phyloP scores from a whole-genome alignment of 352 stramenopile genomes.

The Phytophthora sojae region DNA sequence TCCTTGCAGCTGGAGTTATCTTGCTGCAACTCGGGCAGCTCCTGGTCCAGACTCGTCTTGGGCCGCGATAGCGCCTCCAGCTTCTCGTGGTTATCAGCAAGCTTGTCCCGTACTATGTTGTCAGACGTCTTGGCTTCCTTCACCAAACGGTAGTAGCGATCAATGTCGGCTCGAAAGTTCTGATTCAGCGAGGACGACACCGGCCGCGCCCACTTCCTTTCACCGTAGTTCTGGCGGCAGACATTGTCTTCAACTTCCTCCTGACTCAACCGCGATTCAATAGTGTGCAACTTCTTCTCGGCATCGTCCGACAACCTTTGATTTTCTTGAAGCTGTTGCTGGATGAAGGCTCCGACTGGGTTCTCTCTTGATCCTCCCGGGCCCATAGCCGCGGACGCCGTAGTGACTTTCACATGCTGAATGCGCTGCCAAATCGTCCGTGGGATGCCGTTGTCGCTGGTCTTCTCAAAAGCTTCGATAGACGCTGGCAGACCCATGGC shows the following conservation, averaged over 20 bases:
- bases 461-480: slow-evolving; percentile 82
- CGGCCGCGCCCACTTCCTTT: slow-evolving; percentile 59
- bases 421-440: slow-evolving; percentile 64
- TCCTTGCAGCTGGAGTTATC: slow-evolving; percentile 65
- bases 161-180: slow-evolving; percentile 68
- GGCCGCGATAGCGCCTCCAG: slow-evolving; percentile 52
- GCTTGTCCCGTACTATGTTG: slow-evolving; percentile 62
- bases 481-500: slow-evolving; percentile 73
- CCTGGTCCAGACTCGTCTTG: slow-evolving; percentile 64
- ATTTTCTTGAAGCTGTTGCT: slow-evolving; percentile 63
- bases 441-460: slow-evolving; percentile 65
- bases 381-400: slow-evolving; percentile 27
- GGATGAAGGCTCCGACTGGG: slow-evolving; percentile 46
- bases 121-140: slow-evolving; percentile 78
- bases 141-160: slow-evolving; percentile 79
- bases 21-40: slow-evolving; percentile 55
- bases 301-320: slow-evolving; percentile 55
- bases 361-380: slow-evolving; percentile 36
- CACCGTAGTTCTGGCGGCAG: slow-evolving; percentile 73
- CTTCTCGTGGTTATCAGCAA: slow-evolving; percentile 42
- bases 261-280: slow-evolving; percentile 60
- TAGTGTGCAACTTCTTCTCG: slow-evolving; percentile 62
- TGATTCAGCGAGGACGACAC: slow-evolving; percentile 63
- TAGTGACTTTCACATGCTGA: slow-evolving; percentile 51
- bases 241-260: slow-evolving; percentile 79